phyloP scores from a whole-genome alignment of 2,329 filamentous ascomycete genomes.

The Hawksworthiomyces lignivorus region DNA sequence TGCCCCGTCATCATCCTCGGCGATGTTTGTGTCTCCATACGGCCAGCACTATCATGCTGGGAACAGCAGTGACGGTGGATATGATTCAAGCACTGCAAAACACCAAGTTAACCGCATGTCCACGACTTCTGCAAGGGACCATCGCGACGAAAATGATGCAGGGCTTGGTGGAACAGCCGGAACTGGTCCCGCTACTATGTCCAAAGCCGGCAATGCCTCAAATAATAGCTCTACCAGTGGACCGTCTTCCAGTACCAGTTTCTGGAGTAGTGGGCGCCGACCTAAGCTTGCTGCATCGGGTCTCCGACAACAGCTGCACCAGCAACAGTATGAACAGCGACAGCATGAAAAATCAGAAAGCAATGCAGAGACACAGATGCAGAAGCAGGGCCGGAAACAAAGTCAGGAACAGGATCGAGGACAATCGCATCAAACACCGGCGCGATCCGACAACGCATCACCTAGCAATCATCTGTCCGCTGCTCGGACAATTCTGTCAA shows the following conservation, averaged over 20 bases:
- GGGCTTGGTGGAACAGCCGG: too few relatives aligned
- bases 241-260: neutral
- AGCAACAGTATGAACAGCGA: conserved; percentile 6
- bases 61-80: neutral
- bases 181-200: too few relatives aligned
- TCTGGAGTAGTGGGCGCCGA: conserved; percentile 9
- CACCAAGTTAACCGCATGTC: too few relatives aligned
- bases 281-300: neutral
- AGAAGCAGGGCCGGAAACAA: too few relatives aligned
- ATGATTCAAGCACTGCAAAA: too few relatives aligned
- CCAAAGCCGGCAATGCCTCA: too few relatives aligned
- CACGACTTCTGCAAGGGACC: neutral
- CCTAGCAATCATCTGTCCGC: conserved; percentile 28
- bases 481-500: conserved; percentile 42
- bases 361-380: neutral
- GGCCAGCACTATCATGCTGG: conserved; percentile 8
- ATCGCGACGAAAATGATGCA: too few relatives aligned
- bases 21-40: conserved; percentile 8
- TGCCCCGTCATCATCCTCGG: conserved; percentile 11
- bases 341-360: conserved; percentile 12
- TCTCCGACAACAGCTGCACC: conserved; percentile 8
- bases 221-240: neutral
- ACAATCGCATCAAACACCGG: too few relatives aligned
- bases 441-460: conserved; percentile 15
- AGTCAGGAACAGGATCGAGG: too few relatives aligned